phyloP scores from a whole-genome alignment of 2,329 filamentous ascomycete genomes.

The Exserohilum rostratum region DNA sequence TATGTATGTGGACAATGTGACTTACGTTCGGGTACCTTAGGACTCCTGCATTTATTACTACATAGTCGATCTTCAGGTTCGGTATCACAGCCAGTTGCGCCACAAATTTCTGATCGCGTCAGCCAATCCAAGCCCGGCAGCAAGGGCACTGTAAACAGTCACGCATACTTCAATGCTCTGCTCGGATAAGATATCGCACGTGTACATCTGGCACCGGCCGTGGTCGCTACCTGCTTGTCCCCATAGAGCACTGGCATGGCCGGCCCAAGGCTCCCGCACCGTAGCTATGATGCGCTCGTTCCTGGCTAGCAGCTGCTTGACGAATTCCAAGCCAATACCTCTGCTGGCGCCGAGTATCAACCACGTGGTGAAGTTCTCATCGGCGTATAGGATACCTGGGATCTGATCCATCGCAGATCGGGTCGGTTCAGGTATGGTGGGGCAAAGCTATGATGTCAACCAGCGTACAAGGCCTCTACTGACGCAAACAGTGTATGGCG shows the following conservation, averaged over 20 bases:
- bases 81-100: constrained; percentile 48
- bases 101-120: constrained; percentile 50
- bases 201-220: constrained; percentile 55
- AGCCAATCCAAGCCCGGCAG: not conserved
- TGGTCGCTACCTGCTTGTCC: constrained; percentile 51
- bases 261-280: constrained; percentile 52
- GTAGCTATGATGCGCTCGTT: constrained; percentile 60
- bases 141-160: not conserved
- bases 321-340: constrained; percentile 61
- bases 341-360: constrained; percentile 55
- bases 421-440: constrained; percentile 19
- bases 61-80: constrained; percentile 57
- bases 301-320: constrained; percentile 55
- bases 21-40: constrained; percentile 63
- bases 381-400: constrained; percentile 50
- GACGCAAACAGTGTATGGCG: constrained; percentile 1
- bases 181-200: constrained; percentile 61
- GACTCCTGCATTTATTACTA: constrained; percentile 64
- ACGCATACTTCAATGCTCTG: constrained; percentile 55
- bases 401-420: constrained; percentile 54
- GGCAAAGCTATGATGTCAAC: constrained; percentile 23
- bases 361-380: constrained; percentile 53
- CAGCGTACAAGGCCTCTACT: constrained; percentile 1
- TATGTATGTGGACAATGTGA: constrained; percentile 13
- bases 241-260: constrained; percentile 51